These are phyloP conservation scores for Diaporthe sp. DNA, from an alignment of 2,329 filamentous ascomycete species.

Conservation along the genomic window DNA sequence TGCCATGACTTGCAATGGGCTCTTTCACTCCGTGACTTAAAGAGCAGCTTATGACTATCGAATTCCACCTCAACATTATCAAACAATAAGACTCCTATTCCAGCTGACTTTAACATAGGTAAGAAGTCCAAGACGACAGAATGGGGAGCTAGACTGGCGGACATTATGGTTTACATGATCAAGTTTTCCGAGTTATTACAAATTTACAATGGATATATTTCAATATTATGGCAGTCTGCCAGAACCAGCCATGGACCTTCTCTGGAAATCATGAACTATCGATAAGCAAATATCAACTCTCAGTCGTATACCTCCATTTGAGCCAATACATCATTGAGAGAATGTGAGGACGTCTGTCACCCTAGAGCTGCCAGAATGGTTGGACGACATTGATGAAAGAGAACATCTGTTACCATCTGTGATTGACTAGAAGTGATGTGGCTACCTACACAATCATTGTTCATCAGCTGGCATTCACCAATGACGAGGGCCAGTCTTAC, in stretches of 20 bases:
- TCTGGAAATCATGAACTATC: too few relatives aligned
- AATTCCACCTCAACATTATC: not conserved
- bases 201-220: not conserved
- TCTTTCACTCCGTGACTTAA: not conserved
- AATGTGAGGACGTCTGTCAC: not conserved
- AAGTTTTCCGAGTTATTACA: not conserved
- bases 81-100: not conserved
- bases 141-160: not conserved
- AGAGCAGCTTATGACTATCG: not conserved
- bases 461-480: not conserved
- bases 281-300: too few relatives aligned
- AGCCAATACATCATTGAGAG: not conserved
- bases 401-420: not conserved
- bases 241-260: too few relatives aligned
- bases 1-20: not conserved
- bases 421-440: not conserved
- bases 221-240: too few relatives aligned
- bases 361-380: too few relatives aligned
- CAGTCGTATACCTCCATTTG: not conserved
- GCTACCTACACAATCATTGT: not conserved
- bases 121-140: not conserved
- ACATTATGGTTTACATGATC: not conserved
- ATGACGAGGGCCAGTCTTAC: not conserved
- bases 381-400: not conserved
- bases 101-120: too few relatives aligned